phyloP scores from a whole-genome alignment of 2,329 filamentous ascomycete species.

The Pseudogymnoascus sp. region DNA sequence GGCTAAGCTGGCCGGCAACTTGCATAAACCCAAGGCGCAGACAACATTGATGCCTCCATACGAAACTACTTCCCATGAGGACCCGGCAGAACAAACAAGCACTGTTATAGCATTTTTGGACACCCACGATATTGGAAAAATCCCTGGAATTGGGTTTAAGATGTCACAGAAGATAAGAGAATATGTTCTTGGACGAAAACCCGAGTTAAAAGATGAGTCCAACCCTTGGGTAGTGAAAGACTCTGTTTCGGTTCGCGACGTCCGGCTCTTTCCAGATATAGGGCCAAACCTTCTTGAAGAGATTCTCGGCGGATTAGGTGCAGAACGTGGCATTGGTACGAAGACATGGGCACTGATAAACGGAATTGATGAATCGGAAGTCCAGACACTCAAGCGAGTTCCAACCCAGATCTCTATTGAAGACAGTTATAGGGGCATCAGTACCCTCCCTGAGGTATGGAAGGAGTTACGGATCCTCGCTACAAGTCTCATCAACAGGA shows the following conservation, averaged over 20 bases:
- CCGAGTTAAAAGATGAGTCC: conserved; percentile 33
- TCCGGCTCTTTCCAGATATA: conserved; percentile 56
- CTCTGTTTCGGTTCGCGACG: conserved; percentile 55
- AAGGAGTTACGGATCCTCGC: conserved; percentile 63
- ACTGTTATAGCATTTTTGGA: conserved; percentile 56
- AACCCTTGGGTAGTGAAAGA: conserved; percentile 42
- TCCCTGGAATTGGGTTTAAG: conserved; percentile 81
- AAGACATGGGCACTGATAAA: conserved; percentile 74
- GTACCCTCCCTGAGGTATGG: conserved; percentile 54
- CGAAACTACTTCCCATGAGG: conserved; percentile 26
- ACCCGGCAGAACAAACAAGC: not conserved
- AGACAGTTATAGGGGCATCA: conserved; percentile 74
- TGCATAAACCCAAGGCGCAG: conserved; percentile 81
- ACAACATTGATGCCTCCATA: conserved; percentile 71
- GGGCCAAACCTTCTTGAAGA: conserved; percentile 57
- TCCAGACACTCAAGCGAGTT: conserved; percentile 61
- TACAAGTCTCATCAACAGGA: conserved; percentile 63
- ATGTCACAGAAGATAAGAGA: conserved; percentile 61
- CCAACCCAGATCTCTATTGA: conserved; percentile 91
- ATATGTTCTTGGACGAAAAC: conserved; percentile 41
- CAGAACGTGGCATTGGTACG: conserved; percentile 61
- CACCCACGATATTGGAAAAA: conserved; percentile 63
- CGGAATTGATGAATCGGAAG: conserved; percentile 68
- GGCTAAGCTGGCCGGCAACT: conserved; percentile 74
- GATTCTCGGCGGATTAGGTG: conserved; percentile 62